Conservation (phyloP, 495 filamentous ascomycete species). For the Talaromyces liani region DNA sequence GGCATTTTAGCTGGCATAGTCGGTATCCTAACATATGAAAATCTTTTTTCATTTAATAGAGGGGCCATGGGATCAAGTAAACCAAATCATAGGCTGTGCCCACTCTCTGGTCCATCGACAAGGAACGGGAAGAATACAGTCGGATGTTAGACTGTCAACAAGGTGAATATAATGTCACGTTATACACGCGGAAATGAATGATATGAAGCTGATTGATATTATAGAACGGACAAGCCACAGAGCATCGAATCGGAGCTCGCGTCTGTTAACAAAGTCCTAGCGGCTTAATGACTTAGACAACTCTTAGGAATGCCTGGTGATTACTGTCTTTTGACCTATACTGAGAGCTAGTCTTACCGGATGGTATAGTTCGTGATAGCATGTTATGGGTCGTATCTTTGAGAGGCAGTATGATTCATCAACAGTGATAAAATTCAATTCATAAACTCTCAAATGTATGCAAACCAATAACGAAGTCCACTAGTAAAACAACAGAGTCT, state of each 20-base stretch:
- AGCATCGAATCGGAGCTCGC: conserved; percentile 14
- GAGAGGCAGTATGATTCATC: background rate
- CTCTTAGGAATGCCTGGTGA: too few relatives aligned
- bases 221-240: conserved; percentile 23
- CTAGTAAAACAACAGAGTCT: background rate
- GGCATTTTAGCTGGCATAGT: conserved; percentile 2
- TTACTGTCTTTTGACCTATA: background rate
- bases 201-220: background rate
- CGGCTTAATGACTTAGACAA: background rate
- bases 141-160: conserved; percentile 70
- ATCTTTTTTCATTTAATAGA: conserved; percentile 38
- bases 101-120: conserved; percentile 70
- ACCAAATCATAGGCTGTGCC: conserved; percentile 70
- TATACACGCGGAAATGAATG: background rate
- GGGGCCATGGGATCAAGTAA: conserved; percentile 76
- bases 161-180: conserved; percentile 42
- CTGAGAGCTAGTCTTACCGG: background rate
- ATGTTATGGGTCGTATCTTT: background rate
- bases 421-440: background rate
- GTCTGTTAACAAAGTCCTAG: conserved; percentile 18
- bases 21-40: background rate
- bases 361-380: background rate
- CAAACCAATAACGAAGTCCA: background rate
- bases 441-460: background rate
- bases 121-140: conserved; percentile 69